Evolutionary conservation across 192 early-diverging fungal genomes (phyloP).

Genomic region (Coemansia sp.): DNA sequence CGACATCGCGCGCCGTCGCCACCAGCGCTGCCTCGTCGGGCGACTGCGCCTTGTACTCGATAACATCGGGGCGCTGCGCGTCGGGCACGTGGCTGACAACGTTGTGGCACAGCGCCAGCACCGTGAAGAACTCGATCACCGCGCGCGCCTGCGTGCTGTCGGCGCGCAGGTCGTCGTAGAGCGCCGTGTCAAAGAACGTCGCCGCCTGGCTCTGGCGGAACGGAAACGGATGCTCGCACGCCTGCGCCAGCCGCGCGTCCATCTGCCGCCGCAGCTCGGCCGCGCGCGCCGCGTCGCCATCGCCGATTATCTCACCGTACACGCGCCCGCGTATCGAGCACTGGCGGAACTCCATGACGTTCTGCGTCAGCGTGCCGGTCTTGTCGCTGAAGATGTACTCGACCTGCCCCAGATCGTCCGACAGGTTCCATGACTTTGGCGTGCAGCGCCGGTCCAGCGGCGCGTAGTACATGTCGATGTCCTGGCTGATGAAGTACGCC

Average conservation of each 20-base stretch:
- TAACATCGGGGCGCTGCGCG: slow-evolving; percentile 44
- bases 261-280: slow-evolving; percentile 51
- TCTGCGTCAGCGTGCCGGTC: slow-evolving; percentile 95
- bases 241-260: slow-evolving; percentile 59
- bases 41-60: slow-evolving; percentile 91
- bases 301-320: slow-evolving; percentile 66
- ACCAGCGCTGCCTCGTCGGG: slow-evolving; percentile 97
- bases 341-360: slow-evolving; percentile 95
- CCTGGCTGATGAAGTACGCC: slow-evolving; percentile 91
- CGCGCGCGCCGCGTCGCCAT: slow-evolving; percentile 23
- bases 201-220: slow-evolving; percentile 64
- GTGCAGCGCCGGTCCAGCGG: slow-evolving; percentile 76
- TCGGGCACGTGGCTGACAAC: slow-evolving; percentile 72
- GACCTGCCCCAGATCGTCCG: slow-evolving; percentile 94
- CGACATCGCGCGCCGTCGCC: slow-evolving; percentile 79
- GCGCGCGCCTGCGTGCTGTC: slow-evolving; percentile 62
- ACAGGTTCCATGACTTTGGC: slow-evolving; percentile 87
- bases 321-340: slow-evolving; percentile 86
- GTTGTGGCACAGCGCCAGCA: slow-evolving; percentile 88
- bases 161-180: slow-evolving; percentile 65
- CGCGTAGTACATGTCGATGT: slow-evolving; percentile 90
- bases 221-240: slow-evolving; percentile 59
- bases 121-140: slow-evolving; percentile 80
- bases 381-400: slow-evolving; percentile 98
- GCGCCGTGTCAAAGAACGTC: slow-evolving; percentile 70